Evolutionary conservation across 2,329 filamentous ascomycete genomes (phyloP).

Genomic region (Paecilomyces niveus): DNA sequence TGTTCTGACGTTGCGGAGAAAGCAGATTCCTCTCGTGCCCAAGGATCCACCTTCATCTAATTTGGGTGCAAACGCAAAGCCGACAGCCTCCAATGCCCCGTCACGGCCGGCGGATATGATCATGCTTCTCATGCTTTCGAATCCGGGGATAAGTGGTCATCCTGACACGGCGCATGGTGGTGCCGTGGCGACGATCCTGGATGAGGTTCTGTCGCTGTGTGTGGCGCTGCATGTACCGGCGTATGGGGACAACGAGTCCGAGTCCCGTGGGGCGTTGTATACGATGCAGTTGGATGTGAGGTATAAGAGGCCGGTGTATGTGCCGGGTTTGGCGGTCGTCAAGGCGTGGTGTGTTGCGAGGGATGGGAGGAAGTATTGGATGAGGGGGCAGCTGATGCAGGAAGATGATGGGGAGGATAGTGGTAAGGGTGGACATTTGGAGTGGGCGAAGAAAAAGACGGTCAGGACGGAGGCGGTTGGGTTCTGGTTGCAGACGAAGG

Average conservation of each 20-base stretch:
- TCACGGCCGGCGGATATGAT: slow-evolving; percentile 29
- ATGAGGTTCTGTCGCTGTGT: slow-evolving; percentile 38
- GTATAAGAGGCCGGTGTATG: slow-evolving; percentile 30
- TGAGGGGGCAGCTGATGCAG: slow-evolving; percentile 32
- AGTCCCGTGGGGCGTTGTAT: slow-evolving; percentile 25
- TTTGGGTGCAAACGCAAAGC: slow-evolving; percentile 16
- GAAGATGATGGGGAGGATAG: slow-evolving; percentile 22
- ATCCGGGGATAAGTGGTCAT: slow-evolving; percentile 33
- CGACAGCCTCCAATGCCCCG: slow-evolving; percentile 13
- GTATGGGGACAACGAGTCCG: slow-evolving; percentile 7
- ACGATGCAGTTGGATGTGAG: slow-evolving; percentile 36
- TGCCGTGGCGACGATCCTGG: slow-evolving; percentile 33
- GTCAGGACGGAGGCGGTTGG: slow-evolving; percentile 35
- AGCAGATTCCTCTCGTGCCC: slow-evolving; percentile 16
- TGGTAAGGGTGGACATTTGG: slow-evolving; percentile 17
- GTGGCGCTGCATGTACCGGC: slow-evolving; percentile 24
- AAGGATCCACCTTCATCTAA: slow-evolving; percentile 14
- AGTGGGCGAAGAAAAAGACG: slow-evolving; percentile 24
- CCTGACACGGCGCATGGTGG: slow-evolving; percentile 34
- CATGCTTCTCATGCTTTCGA: slow-evolving; percentile 26
- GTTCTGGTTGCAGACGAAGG: slow-evolving; percentile 31
- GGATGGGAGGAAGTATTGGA: slow-evolving; percentile 35
- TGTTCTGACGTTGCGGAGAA: slow-evolving; percentile 30
- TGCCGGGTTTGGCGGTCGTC: slow-evolving; percentile 30
- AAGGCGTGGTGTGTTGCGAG: slow-evolving; percentile 28